Percentiles rank a stretch among this genome's conserved stretches.
Conservation (phyloP, 2,329 filamentous ascomycete species). For the Verticillium alfalfae region DNA sequence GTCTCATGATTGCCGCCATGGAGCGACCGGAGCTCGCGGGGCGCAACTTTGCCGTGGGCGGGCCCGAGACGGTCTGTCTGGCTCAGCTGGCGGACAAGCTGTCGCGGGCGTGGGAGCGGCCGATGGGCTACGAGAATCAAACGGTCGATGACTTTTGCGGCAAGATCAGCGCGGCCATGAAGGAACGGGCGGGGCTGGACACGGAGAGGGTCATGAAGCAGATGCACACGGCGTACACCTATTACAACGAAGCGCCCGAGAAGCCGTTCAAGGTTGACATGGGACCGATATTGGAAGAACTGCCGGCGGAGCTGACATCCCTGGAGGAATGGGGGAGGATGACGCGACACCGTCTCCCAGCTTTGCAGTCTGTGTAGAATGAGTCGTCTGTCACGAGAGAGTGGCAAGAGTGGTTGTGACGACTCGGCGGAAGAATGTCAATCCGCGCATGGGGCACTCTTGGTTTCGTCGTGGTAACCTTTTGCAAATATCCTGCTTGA, state of each 20-base stretch:
- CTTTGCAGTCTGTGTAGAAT: background rate
- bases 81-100: constrained; percentile 24
- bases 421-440: too few relatives aligned
- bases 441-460: too few relatives aligned
- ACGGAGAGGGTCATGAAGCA: constrained; percentile 24
- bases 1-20: constrained; percentile 29
- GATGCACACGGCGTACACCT: constrained; percentile 33
- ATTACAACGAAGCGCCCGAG: constrained; percentile 30
- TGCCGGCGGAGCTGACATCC: constrained; percentile 21
- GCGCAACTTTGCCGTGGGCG: constrained; percentile 25
- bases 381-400: too few relatives aligned
- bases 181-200: constrained; percentile 24
- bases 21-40: constrained; percentile 23
- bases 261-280: constrained; percentile 31
- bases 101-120: constrained; percentile 22
- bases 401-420: too few relatives aligned
- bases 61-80: constrained; percentile 25
- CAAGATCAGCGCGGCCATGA: constrained; percentile 23
- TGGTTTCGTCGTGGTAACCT: too few relatives aligned
- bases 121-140: constrained; percentile 24
- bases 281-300: constrained; percentile 21
- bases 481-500: too few relatives aligned
- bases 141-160: constrained; percentile 22
- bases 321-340: constrained; percentile 29
- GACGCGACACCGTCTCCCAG: constrained; percentile 6